Base-by-base conservation (phyloP, 2,329 filamentous ascomycete genomes). In the Cryphonectria naterciae region DNA sequence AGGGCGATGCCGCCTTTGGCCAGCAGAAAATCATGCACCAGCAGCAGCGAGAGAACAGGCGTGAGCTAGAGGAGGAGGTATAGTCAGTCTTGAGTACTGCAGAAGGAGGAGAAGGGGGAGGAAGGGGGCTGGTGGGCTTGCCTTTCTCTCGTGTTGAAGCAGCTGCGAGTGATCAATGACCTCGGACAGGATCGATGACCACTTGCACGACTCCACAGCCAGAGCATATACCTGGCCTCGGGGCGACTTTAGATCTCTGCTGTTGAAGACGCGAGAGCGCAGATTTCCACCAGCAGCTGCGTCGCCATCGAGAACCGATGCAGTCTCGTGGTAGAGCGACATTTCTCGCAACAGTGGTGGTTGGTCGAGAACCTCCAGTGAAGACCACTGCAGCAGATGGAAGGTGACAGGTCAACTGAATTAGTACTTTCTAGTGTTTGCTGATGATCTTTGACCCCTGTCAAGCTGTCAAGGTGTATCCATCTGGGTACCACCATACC, bases 281-380 rank as follows among this genome's bases (percentile, higher is more conserved):
- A 98, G 86, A 37, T 93, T 97, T 25, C 93, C 94, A n/a, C 92
- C 91, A 3, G 85, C 82, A n/a, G 88, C 87, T 1, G 88, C 83
- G 3, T 89, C 82, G 8, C 86, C 87, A 4, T 87, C 87, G 69
- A 99, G 83, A 49, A 98, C 85, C 19, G 90, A 86, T 4, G 92
- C 94, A 8, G 95, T 92, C 83, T 98, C 96, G 79, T 97, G 92
- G 80, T 99, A 99, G 70, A 99, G 91, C 64, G 95, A 97, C 95
- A 98, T 98, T 8, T 25, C 28, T 35, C 46, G n/a, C 15, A 6
- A 25, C n/a, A 32, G 61, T 46, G 28, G 15, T 11, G 37, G 37
- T 13, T 39, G 37, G 37, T 39, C 37, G 37, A 39, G 37, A 13
- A 39, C 8, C 8, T 13, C 8, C 37, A 13, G 17, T 28, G 19